Percentiles rank a stretch among this genome's conserved stretches.
Conservation (phyloP, 2,329 filamentous ascomycete species). For the Grosmannia serpens region DNA sequence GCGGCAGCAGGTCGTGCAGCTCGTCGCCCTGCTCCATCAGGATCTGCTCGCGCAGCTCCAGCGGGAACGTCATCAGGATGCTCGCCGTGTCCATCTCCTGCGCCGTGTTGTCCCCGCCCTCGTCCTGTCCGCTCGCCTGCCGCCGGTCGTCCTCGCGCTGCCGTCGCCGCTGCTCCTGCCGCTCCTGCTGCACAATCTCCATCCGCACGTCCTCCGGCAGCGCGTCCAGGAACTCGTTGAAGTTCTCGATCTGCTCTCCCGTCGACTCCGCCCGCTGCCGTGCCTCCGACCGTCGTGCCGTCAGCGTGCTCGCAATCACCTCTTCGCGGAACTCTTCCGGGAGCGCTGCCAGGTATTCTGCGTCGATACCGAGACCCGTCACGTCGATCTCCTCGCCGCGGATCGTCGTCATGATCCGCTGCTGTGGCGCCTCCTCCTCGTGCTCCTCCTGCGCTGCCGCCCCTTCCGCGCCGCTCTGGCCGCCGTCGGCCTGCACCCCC, state of each 20-base stretch:
- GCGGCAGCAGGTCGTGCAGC: slow-evolving; percentile 70
- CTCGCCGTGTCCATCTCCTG: slow-evolving; percentile 83
- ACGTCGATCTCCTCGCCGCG: slow-evolving; percentile 84
- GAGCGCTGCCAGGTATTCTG: slow-evolving; percentile 91
- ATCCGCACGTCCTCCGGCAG: slow-evolving; percentile 80
- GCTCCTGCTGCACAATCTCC: slow-evolving; percentile 85
- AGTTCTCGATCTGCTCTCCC: slow-evolving; percentile 70
- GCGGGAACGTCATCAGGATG: slow-evolving; percentile 83
- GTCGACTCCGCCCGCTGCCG: slow-evolving; percentile 50
- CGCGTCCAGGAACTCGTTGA: slow-evolving; percentile 87
- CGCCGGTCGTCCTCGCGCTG: slow-evolving; percentile 74
- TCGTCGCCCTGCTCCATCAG: slow-evolving; percentile 88
- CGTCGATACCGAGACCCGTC: slow-evolving; percentile 86
- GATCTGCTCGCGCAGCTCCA: slow-evolving; percentile 72
- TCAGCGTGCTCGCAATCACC: slow-evolving; percentile 84
- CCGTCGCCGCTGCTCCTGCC: slow-evolving; percentile 74
- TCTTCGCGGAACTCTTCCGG: slow-evolving; percentile 94
- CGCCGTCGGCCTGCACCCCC: slow-evolving; percentile 7
- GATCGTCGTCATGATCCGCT: slow-evolving; percentile 69
- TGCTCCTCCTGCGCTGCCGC: not conserved
- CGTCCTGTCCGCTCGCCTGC: slow-evolving; percentile 28
- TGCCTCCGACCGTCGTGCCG: slow-evolving; percentile 69
- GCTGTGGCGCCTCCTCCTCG: slow-evolving; percentile 11
- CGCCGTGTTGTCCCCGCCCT: slow-evolving; percentile 14
- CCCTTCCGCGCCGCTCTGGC: not conserved